Evolutionary conservation across 2,329 filamentous ascomycete species (phyloP).

Genomic region (Aspergillus carbonarius): DNA sequence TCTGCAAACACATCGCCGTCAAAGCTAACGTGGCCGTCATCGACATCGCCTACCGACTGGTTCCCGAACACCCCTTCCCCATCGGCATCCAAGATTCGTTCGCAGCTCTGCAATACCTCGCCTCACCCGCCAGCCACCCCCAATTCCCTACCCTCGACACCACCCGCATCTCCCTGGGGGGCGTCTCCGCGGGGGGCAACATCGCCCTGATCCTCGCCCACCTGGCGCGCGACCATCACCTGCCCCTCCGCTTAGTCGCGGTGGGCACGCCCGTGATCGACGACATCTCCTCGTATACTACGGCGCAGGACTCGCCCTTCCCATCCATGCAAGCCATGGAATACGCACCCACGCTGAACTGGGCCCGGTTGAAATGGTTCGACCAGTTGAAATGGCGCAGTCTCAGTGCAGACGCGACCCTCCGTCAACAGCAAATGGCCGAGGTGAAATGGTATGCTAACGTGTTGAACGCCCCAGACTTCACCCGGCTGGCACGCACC

Average conservation of each 20-base stretch:
- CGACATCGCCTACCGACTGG: constrained; percentile 54
- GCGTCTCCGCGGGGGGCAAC: constrained; percentile 42
- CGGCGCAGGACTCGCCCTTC: constrained; percentile 41
- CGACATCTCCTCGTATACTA: constrained; percentile 40
- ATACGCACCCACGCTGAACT: constrained; percentile 47
- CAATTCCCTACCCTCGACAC: constrained; percentile 41
- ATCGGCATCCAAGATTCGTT: constrained; percentile 51
- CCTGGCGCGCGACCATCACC: constrained; percentile 41
- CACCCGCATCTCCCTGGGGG: constrained; percentile 45
- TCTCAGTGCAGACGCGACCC: constrained; percentile 17
- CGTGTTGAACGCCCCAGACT: constrained; percentile 38
- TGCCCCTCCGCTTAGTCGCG: constrained; percentile 39
- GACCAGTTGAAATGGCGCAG: constrained; percentile 35
- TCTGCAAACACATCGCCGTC: constrained; percentile 50
- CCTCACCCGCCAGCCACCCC: constrained; percentile 33
- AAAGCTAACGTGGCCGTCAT: constrained; percentile 49
- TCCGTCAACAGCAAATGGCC: constrained; percentile 20
- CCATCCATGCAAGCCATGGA: constrained; percentile 45
- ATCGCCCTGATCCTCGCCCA: constrained; percentile 34
- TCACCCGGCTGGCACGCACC: constrained; percentile 37
- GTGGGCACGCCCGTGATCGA: constrained; percentile 45
- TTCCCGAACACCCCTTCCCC: constrained; percentile 53
- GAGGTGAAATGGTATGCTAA: constrained; percentile 33
- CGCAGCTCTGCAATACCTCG: constrained; percentile 45
- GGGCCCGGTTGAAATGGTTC: constrained; percentile 46